Evolutionary conservation across 768 basidiomycete species (phyloP).

Genomic region (Suillus bovinus): DNA sequence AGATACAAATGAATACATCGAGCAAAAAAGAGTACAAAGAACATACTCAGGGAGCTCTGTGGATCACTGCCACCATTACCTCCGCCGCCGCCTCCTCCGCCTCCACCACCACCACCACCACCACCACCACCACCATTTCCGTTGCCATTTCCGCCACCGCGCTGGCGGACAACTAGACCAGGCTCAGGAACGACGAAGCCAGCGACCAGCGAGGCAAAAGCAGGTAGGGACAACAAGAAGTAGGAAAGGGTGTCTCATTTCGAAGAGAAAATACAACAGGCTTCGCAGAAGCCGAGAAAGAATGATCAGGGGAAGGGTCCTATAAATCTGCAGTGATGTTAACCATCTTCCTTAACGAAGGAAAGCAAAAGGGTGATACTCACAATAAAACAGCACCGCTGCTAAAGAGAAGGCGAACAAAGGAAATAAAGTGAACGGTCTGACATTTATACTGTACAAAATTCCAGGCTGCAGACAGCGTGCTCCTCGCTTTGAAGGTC

Average conservation of each 20-base stretch:
- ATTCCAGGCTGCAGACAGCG: neutral
- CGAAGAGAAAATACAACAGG: slow-evolving; percentile 29
- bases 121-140: slow-evolving; percentile 17
- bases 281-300: slow-evolving; percentile 50
- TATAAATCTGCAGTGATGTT: slow-evolving; percentile 10
- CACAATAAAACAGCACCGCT: slow-evolving; percentile 52
- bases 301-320: slow-evolving; percentile 35
- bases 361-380: neutral
- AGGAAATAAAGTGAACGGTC: slow-evolving; percentile 20
- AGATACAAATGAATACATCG: slow-evolving; percentile 13
- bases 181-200: slow-evolving; percentile 25
- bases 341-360: neutral
- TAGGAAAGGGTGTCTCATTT: slow-evolving; percentile 52
- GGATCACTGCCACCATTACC: slow-evolving; percentile 31
- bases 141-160: slow-evolving; percentile 21
- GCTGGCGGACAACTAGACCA: slow-evolving; percentile 21
- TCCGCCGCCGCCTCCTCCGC: slow-evolving; percentile 3
- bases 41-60: slow-evolving; percentile 39
- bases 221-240: slow-evolving; percentile 41
- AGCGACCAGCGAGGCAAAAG: slow-evolving; percentile 35
- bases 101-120: neutral
- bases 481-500: slow-evolving; percentile 1
- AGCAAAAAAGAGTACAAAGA: slow-evolving; percentile 7
- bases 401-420: slow-evolving; percentile 34
- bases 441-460: slow-evolving; percentile 1